Evolutionary conservation across 1,284 basidiomycete genomes (phyloP), one percentile per base, ranked within the genome.

Genomic region (Heterobasidion annosum): DNA sequence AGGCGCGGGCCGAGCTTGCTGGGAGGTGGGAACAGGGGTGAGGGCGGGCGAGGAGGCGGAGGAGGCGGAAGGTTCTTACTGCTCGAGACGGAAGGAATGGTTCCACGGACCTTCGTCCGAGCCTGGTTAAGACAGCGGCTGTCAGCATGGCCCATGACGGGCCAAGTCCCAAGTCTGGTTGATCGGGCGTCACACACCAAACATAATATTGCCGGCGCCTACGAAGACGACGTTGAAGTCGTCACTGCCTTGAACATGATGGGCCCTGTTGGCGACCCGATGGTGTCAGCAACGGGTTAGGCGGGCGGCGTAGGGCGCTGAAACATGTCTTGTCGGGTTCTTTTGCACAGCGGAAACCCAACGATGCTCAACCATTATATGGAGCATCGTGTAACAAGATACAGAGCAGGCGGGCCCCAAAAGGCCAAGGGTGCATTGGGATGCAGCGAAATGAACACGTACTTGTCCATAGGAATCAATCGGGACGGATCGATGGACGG

Each of bases 1-100:
- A 99, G 88, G 64, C 96, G 91, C 19, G 87, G 90, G 48, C 96
- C 96, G 57, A 99, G 89, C 77, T 99, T 98, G 75, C 88, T 95
- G 69, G 8, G 54, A 47, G 59, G 16, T 25, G 33, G 54, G 5
- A 25, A 43, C 56, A 59, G 53, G 59, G 52, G 55, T 57, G 58
- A 59, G 59, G 54, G 37, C 25, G n/a, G 19, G 47, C 25, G 12
- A 52, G 10, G 16, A 49, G 35, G 35, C 53, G 19, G 42, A 50
- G 52, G 51, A 42, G 25, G 18, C 47, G 52, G 51, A 44, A 47
- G 51, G 49, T 55, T 64, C 82, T 64, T 64, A 89, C 88, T 91
- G 87, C 76, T 95, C 93, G 63, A 96, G 83, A 67, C 93, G 90
- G 83, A 95, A 93, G 50, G 92, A 95, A 71, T 96, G 93, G 71